These are phyloP conservation scores for Plectranthus barbatus DNA, from an alignment of 257 asterid species.

Conservation along the genomic window DNA sequence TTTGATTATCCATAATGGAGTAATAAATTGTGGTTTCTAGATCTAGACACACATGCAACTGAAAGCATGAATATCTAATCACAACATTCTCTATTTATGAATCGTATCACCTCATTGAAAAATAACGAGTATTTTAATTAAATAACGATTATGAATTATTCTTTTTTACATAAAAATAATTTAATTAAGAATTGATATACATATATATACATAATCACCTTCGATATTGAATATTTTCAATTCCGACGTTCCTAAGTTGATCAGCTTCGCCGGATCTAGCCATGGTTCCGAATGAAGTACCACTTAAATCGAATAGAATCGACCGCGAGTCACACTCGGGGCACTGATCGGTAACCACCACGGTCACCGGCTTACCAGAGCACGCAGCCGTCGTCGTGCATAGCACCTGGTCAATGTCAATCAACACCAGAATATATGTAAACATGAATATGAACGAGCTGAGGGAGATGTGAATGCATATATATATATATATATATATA, in stretches of 20 bases:
- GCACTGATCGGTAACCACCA: constrained; percentile 65
- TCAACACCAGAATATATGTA: too few species aligned
- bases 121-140: too few species aligned
- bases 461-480: too few species aligned
- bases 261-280: constrained; percentile 43
- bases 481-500: background rate
- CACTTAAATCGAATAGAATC: constrained; percentile 66
- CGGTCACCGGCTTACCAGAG: constrained; percentile 80
- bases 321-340: constrained; percentile 57
- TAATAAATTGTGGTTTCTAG: too few species aligned
- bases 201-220: constrained; percentile 26
- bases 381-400: constrained; percentile 45
- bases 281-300: constrained; percentile 81
- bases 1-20: too few species aligned
- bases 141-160: too few species aligned
- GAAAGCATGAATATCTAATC: background rate
- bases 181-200: background rate
- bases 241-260: constrained; percentile 60
- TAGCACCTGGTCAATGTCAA: constrained; percentile 50
- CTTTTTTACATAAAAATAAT: background rate
- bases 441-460: too few species aligned
- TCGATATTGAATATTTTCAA: constrained; percentile 41
- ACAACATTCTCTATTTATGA: background rate
- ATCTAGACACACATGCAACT: too few species aligned
- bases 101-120: background rate